Percentiles rank a stretch among this genome's conserved stretches.
phyloP scores from a whole-genome alignment of 2,329 filamentous ascomycete species.

The Aspergillus fructus region DNA sequence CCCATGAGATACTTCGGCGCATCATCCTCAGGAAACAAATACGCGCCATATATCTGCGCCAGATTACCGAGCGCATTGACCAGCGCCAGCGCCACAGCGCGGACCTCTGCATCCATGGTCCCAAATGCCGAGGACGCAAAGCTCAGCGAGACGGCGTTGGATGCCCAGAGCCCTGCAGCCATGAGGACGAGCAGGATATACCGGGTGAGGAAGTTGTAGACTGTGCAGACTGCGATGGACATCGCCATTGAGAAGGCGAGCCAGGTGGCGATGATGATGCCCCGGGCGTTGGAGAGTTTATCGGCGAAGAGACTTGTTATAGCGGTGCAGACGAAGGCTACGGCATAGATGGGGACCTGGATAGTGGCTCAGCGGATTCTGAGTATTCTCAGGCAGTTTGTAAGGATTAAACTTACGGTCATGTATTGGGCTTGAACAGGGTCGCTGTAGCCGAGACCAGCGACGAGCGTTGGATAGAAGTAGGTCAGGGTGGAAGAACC shows the following conservation, averaged over 20 bases:
- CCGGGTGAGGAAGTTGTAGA: not conserved
- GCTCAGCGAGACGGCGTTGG: not conserved
- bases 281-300: not conserved
- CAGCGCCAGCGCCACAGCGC: not conserved
- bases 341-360: not conserved
- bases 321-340: not conserved
- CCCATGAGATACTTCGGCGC: not conserved
- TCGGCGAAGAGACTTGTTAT: not conserved
- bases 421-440: not conserved
- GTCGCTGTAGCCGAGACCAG: not conserved
- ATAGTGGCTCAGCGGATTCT: no score
- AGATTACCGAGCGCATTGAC: constrained; percentile 3
- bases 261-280: not conserved
- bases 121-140: not conserved
- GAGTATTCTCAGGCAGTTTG: no score
- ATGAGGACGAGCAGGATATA: constrained; percentile 5
- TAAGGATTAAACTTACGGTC: not conserved
- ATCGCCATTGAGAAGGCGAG: not conserved
- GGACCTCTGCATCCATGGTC: not conserved
- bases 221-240: not conserved
- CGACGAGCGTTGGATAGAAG: not conserved
- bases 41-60: not conserved
- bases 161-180: constrained; percentile 4
- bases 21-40: not conserved
- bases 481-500: constrained; percentile 3